Evolutionary conservation across 192 early-diverging fungal species (phyloP), one percentile per base, ranked within the genome.

Genomic region (Backusella macrospora): DNA sequence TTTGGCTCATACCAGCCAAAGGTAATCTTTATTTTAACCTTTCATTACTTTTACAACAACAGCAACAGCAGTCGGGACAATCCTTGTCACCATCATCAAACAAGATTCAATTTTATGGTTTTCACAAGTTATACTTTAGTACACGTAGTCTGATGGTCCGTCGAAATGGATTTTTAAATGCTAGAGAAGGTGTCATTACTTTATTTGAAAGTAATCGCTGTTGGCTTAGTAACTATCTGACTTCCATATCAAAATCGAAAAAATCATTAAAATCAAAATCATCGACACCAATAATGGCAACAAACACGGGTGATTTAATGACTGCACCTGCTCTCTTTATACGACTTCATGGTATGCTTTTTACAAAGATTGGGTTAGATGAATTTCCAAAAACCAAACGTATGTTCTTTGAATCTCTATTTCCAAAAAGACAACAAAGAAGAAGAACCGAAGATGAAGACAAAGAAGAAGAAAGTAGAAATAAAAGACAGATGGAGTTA

Each of bases 311-410:
- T 15, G 55, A 73, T 26, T 15, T 68, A 15, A 63, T 62, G 5
- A 45, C 48, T 4, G 40, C 16, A 6, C 67, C 21, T 14, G 73
- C 66, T 0, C 43, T 85, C 5, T 86, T 82, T 65, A 49, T 86
- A 21, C 74, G 83, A 18, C 75, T 88, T 4, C 87, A 88, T 42
- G 84, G 85, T 13, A 85, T 88, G 87, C 72, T 88, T 23, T 88
- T 88, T 73, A 86, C 84, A 15, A 88, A 86, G 52, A 84, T 88
- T 38, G 86, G 85, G 4, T 75, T 88, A n/a, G 87, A 88, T 44
- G 38, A 74, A 14, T 88, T 88, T 73, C 73, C 78, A 9, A 75
- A 82, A 40, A 73, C 75, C 29, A 67, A 74, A 26, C 34, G 69
- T 39, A 46, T 69, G 15, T 77, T 68, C 34, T 75, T 78, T 48